Base-by-base conservation (phyloP, 1,284 basidiomycete genomes). In the Golubevia sp. region DNA sequence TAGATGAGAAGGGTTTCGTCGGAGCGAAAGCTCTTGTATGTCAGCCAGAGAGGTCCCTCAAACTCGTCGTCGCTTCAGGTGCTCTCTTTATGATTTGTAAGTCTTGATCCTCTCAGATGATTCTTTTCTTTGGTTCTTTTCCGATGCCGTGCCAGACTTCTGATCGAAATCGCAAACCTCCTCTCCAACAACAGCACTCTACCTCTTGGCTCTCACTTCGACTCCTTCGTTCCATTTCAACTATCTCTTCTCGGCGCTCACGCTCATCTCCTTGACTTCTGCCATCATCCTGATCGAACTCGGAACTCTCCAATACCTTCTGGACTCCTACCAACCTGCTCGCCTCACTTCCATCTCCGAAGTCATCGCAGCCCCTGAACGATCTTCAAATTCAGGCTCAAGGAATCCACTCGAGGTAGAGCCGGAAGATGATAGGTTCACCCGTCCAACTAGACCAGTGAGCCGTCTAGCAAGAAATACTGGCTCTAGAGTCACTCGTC, bases 1-100 rank as follows among this genome's bases (percentile, higher is more conserved):
- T 72, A 21, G 70, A 74, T 62, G 72, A 74, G 51, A 74, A 74
- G 55, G 72, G 72, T 2, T 66, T 64, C 55, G 73, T 74, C 61
- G 72, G 73, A 21, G 59, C 72, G 15, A 49, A 59, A 38, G 65
- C 61, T 50, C 62, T 71, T n/a, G 61, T 59, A 5, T 59, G 38
- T 44, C 62, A 64, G 52, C 58, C 64, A 20, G 72, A 74, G 26
- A 54, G 56, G n/a, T 55, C 67, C 13, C 63, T 74, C 15, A 49
- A 63, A 20, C 49, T 62, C 5, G 65, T 49, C 0, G 15, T 70
- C 5, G 24, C 67, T 18, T 62, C 61, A 0, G 63, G 60, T 0
- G 63, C 58, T 4, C 52, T 59, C 2, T 74, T 72, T 57, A 63
- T 56, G 5, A 67, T 74, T 27, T 44, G 38, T 44, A 18, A 44